Evolutionary conservation across 2,329 filamentous ascomycete genomes (phyloP).

Genomic region (Apiospora sp.): DNA sequence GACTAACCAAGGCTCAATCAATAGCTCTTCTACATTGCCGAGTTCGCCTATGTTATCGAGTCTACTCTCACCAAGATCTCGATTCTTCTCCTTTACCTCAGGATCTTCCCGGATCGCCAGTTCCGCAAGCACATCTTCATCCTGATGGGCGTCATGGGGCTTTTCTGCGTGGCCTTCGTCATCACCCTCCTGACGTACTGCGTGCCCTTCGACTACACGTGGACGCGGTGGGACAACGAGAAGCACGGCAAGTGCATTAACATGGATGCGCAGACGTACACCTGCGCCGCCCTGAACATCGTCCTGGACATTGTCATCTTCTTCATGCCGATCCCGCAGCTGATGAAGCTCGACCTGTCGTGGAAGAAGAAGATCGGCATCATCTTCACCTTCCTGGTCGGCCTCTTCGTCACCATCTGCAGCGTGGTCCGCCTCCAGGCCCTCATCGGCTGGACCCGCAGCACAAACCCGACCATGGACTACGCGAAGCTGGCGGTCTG

Average conservation of each 20-base stretch:
- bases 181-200: conserved; percentile 33
- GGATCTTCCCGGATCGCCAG: conserved; percentile 28
- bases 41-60: conserved; percentile 30
- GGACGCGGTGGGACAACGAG: conserved; percentile 32
- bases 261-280: conserved; percentile 29
- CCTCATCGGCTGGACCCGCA: conserved; percentile 26
- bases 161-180: conserved; percentile 32
- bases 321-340: conserved; percentile 29
- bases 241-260: conserved; percentile 30
- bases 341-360: conserved; percentile 27
- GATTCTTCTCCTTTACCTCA: conserved; percentile 28
- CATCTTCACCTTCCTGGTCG: conserved; percentile 40
- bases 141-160: conserved; percentile 30
- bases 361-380: conserved; percentile 30
- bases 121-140: conserved; percentile 28
- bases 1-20: neutral
- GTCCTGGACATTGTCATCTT: conserved; percentile 29
- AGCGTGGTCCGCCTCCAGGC: conserved; percentile 28
- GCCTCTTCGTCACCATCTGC: conserved; percentile 32
- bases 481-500: conserved; percentile 27
- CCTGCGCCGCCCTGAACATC: conserved; percentile 27
- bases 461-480: conserved; percentile 27
- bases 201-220: conserved; percentile 34
- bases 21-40: conserved; percentile 29
- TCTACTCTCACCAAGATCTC: conserved; percentile 29